Evolutionary conservation across 805 yeast genomes (phyloP), one percentile per base, ranked within the genome.

Genomic region (Candida alai): DNA sequence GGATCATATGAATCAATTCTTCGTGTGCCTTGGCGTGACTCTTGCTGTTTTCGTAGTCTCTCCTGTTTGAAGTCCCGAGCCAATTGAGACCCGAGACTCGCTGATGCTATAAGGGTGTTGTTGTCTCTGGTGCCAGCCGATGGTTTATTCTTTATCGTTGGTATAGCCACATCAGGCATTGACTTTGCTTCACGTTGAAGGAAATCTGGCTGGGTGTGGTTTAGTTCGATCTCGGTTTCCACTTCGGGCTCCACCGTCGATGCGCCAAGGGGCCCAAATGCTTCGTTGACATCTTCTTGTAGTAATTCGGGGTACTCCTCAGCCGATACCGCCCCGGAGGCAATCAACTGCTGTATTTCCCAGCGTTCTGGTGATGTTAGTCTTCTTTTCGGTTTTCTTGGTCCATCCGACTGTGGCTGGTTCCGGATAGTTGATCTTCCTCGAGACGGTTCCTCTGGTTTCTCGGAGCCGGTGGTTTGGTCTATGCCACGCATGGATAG

Each of bases 341-440:
- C 80, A 17, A 83, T 84, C 28, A 89, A 60, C 51, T 89, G 96
- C 21, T 84, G 68, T 33, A 85, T 70, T 51, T 90, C 97, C 95
- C 96, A 89, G 36, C 87, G 60, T 56, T 89, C 97, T 0, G 94
- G 94, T 0, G 94, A 83, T 0, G 94, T 81, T 22, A 81, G 54
- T 34, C 84, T 68, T 40, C 68, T 37, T 28, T 52, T 55, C 60
- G 41, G 57, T 63, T 22, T 28, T 21, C 34, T 36, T 24, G 30
- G 47, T 50, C 42, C 34, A 34, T 23, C 41, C 3, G 16, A 10
- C 22, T 35, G 21, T 9, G 28, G 3, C 8, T 20, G 28, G 24
- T 10, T 5, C 4, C n/a, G 28, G 13, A 8, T 9, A 36, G 20
- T 10, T 35, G 32, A 35, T 57, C 60, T 25, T 21, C 33, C 28